Evolutionary conservation across 441 rosid species (phyloP).

Genomic region (Bruguiera hainesii): DNA sequence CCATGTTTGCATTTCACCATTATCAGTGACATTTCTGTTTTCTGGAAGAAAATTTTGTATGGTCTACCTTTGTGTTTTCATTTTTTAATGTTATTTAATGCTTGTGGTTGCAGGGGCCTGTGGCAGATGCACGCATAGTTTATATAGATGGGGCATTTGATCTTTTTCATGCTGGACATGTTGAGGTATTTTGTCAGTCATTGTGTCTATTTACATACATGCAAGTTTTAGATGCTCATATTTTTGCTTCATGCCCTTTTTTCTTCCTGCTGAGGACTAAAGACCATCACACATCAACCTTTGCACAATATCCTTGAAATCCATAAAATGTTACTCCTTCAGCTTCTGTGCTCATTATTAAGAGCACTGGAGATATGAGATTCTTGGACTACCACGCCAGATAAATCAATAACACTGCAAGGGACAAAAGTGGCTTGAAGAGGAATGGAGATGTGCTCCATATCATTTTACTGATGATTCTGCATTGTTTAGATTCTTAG

Average conservation of each 20-base stretch:
- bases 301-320: too few relatives aligned
- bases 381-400: not conserved
- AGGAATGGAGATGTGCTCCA: not conserved
- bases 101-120: conserved; percentile 42
- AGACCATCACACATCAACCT: too few relatives aligned
- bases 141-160: conserved; percentile 71
- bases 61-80: not conserved
- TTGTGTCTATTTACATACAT: not conserved
- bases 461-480: conserved; percentile 8
- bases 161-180: conserved; percentile 74
- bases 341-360: not conserved
- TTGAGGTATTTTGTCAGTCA: conserved; percentile 39
- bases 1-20: not conserved
- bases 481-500: conserved; percentile 43
- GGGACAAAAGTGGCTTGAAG: not conserved
- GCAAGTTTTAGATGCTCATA: not conserved
- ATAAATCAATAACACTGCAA: too few relatives aligned
- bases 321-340: not conserved
- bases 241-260: not conserved
- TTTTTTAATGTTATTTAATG: not conserved
- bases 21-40: conserved; percentile 2
- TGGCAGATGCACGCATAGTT: conserved; percentile 51
- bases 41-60: not conserved
- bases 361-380: not conserved
- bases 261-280: not conserved